These are phyloP conservation scores for Coemansia nantahalensis DNA, from an alignment of 192 early-diverging fungal genomes.

Conservation along the genomic window DNA sequence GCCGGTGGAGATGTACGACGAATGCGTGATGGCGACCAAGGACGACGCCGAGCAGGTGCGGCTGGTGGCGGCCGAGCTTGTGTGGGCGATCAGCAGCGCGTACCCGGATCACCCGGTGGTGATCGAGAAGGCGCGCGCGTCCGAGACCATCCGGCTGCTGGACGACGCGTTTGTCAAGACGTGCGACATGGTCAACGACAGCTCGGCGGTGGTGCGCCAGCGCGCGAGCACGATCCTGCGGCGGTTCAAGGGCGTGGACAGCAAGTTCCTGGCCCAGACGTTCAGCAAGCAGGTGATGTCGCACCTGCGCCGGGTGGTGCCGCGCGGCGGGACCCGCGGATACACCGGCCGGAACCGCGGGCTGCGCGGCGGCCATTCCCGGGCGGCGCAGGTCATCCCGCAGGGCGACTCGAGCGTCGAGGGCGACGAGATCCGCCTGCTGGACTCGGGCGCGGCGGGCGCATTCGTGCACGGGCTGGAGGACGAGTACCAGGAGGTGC, in stretches of 20 bases:
- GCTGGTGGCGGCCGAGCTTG: slow-evolving; percentile 62
- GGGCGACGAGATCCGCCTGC: slow-evolving; percentile 62
- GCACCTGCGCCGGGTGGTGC: slow-evolving; percentile 48
- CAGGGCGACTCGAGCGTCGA: slow-evolving; percentile 64
- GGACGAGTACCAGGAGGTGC: slow-evolving; percentile 89
- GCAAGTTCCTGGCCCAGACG: slow-evolving; percentile 62
- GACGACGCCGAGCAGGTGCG: slow-evolving; percentile 77
- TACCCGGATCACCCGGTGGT: slow-evolving; percentile 49
- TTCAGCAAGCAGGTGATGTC: slow-evolving; percentile 81
- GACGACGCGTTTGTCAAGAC: slow-evolving; percentile 78
- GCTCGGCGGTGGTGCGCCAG: slow-evolving; percentile 64
- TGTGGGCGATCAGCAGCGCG: slow-evolving; percentile 60
- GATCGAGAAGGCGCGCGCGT: slow-evolving; percentile 23
- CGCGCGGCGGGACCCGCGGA: slow-evolving; percentile 26
- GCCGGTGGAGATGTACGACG: slow-evolving; percentile 57
- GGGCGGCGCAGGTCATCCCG: slow-evolving; percentile 11
- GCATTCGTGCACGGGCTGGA: slow-evolving; percentile 96
- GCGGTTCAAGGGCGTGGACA: slow-evolving; percentile 61
- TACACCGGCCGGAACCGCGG: slow-evolving; percentile 21
- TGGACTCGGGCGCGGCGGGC: slow-evolving; percentile 84
- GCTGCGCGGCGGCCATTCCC: slow-evolving; percentile 5
- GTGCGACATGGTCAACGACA: slow-evolving; percentile 83
- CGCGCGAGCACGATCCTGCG: slow-evolving; percentile 72
- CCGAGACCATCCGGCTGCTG: slow-evolving; percentile 47
- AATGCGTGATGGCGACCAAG: slow-evolving; percentile 60